These are phyloP conservation scores for Beauveria medogensis DNA, from an alignment of 2,329 filamentous ascomycete species.

Conservation along the genomic window DNA sequence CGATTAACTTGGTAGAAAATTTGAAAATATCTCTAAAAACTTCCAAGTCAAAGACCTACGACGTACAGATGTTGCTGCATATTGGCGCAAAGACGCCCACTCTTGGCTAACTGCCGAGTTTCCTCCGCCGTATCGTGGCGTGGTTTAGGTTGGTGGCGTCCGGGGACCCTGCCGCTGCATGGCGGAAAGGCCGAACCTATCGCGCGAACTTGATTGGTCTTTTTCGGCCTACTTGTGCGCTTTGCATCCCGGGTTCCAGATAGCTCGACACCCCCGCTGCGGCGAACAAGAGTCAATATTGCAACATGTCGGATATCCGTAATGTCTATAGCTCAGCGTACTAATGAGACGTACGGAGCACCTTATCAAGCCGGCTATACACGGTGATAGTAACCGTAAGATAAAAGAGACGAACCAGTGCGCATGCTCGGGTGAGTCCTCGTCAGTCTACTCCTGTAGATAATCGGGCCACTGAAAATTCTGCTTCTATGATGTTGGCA, in stretches of 20 bases:
- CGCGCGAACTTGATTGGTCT: neutral
- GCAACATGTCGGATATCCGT: neutral
- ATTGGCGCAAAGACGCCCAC: neutral
- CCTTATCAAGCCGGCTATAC: neutral
- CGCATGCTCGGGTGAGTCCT: neutral
- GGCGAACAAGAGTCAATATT: neutral
- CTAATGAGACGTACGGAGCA: neutral
- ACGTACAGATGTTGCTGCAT: neutral
- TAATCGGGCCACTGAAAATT: too few species aligned
- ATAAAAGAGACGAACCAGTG: neutral
- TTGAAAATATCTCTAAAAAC: too few species aligned
- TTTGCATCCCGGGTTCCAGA: neutral
- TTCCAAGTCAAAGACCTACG: too few species aligned
- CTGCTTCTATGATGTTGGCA: too few species aligned
- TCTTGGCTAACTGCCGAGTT: neutral
- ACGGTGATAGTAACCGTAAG: neutral
- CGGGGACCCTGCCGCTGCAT: neutral
- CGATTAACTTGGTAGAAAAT: neutral
- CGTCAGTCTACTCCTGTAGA: neutral
- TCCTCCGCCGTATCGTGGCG: neutral
- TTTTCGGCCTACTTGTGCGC: neutral
- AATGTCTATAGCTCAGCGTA: neutral
- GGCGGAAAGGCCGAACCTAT: neutral
- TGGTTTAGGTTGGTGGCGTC: neutral
- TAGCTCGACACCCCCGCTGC: neutral